phyloP scores from a whole-genome alignment of 768 basidiomycete genomes.

The Mycena crocata region DNA sequence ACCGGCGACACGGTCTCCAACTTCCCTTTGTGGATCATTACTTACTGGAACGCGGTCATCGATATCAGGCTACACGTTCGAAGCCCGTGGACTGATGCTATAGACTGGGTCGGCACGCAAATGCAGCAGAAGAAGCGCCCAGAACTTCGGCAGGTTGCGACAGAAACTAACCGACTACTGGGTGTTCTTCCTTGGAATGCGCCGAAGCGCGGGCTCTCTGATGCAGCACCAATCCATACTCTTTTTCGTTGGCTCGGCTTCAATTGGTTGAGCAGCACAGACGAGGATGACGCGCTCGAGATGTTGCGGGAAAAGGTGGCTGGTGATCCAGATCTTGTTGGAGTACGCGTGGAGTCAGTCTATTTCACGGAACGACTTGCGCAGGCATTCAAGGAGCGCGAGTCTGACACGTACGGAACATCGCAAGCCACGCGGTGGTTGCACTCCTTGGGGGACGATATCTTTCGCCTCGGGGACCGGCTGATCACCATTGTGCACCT shows the following conservation, averaged over 20 bases:
- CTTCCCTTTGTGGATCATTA: constrained; percentile 10
- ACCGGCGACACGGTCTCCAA: not conserved
- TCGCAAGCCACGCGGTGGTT: not conserved
- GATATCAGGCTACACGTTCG: not conserved
- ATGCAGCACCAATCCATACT: not conserved
- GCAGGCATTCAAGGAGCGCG: not conserved
- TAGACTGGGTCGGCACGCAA: constrained; percentile 12
- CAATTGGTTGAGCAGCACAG: constrained; percentile 1
- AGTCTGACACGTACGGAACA: not conserved
- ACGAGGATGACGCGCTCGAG: constrained; percentile 7
- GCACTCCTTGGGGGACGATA: not conserved
- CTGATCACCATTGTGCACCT: constrained; percentile 11
- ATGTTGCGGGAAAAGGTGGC: not conserved
- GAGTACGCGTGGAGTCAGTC: constrained; percentile 4
- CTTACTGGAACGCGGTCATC: not conserved
- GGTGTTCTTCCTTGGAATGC: constrained; percentile 10
- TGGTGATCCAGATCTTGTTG: not conserved
- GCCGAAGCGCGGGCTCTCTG: constrained; percentile 10
- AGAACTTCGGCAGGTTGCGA: not conserved
- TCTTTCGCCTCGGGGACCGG: not conserved
- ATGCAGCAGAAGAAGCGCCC: not conserved
- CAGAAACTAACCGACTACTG: not conserved
- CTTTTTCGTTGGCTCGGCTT: constrained; percentile 1
- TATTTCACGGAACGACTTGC: constrained; percentile 3
- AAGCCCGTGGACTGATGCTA: not conserved